Evolutionary conservation across 139 green algal genomes (phyloP).

Genomic region (Pseudopediastrum boryanum): DNA sequence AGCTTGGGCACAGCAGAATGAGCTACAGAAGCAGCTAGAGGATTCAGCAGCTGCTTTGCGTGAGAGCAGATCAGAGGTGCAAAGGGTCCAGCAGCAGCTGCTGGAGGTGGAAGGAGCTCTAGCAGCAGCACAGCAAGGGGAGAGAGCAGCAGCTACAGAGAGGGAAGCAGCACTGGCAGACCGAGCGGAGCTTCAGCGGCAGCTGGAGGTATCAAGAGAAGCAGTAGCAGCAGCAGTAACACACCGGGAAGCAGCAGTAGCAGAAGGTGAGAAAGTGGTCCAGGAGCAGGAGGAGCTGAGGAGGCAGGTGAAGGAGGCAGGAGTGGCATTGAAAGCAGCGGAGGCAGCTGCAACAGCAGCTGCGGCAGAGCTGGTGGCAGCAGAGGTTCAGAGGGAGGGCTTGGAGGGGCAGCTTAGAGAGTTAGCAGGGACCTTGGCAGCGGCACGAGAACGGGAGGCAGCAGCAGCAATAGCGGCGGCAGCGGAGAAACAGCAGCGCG

Average conservation of each 20-base stretch:
- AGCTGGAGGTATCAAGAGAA: constrained; percentile 1
- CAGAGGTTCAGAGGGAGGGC: too few relatives aligned
- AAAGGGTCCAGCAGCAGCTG: too few relatives aligned
- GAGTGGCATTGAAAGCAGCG: neutral
- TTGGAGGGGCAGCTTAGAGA: too few relatives aligned
- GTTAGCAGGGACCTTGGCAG: neutral
- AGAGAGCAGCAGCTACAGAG: neutral
- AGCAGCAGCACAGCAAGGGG: too few relatives aligned
- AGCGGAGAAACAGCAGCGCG: neutral
- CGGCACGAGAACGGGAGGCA: neutral
- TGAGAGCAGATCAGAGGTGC: too few relatives aligned
- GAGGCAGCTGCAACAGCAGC: neutral
- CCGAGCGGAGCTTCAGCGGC: neutral
- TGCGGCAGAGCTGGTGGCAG: neutral
- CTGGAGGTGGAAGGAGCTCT: too few relatives aligned
- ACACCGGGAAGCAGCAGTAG: too few relatives aligned
- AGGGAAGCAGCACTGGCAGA: too few relatives aligned
- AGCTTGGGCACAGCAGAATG: too few relatives aligned
- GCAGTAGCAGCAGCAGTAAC: constrained; percentile 3
- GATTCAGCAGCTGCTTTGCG: too few relatives aligned
- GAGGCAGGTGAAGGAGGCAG: neutral
- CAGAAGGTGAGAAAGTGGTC: neutral
- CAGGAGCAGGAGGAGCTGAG: neutral
- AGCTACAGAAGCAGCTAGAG: too few relatives aligned
- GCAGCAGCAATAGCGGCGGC: neutral